Evolutionary conservation across 768 basidiomycete genomes (phyloP), one percentile per base, ranked within the genome.

Genomic region (Paxillus involutus): DNA sequence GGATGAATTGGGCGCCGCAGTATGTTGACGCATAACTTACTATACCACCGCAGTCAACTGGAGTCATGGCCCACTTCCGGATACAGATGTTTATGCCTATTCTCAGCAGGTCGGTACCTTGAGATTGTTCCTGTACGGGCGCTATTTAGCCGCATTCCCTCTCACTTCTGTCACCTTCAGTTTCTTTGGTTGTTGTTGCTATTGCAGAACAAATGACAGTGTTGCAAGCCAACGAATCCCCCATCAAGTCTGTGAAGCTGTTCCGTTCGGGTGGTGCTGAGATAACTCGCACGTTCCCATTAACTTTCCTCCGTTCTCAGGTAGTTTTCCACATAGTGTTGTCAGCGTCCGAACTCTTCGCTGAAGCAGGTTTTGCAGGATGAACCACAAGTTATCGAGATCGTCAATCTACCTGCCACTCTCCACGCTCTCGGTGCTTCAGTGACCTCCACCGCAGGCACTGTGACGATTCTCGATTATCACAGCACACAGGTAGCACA

Each of bases 181-280:
- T 35, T 29, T 50, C 24, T 29, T 10, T 46, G 26, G 33, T 32
- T 39, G 40, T 53, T 3, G 59, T 55, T 52, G 41, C 55, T 32
- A 29, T 43, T 35, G 44, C 37, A 16, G 44, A 46, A 13, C 40
- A 47, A 30, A 46, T 44, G 32, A 51, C 50, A 1, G 30, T 56
- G 21, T 16, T 63, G 26, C 47, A 53, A 39, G 62, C 54, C 4
- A 49, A 44, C 43, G 39, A 55, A 26, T 65, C 52, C 7, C 45
- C 57, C 21, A 52, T 67, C 44, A 59, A 57, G 14, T 52, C 56
- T 6, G 56, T 65, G 35, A 65, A 60, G 19, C 6, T 65, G 14
- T 62, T 65, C 35, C 21, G 39, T 40, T 57, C 51, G 5, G 30
- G 50, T 19, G 33, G 45, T 12, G 60, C 54, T 47, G 60, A 65